Conservation (phyloP, 1,284 basidiomycete species). For the Tranzscheliella williamsii region DNA sequence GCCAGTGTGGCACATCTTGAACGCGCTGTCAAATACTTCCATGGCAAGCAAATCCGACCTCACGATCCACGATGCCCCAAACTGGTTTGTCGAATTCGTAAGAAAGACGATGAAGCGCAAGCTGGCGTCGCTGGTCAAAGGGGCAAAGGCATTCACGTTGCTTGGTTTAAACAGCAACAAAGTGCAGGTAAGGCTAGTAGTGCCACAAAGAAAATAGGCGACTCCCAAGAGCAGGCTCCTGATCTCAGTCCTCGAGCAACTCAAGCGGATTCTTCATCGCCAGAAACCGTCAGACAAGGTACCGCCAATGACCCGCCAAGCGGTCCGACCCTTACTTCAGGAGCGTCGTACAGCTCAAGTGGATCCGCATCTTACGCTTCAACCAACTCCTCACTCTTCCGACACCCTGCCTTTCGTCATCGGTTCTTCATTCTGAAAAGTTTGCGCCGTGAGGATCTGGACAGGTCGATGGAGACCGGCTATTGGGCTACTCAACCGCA, state of each 20-base stretch:
- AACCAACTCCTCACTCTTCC: slow-evolving; percentile 68
- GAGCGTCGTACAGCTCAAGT: slow-evolving; percentile 28
- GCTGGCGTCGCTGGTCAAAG: slow-evolving; percentile 90
- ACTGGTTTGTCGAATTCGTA: slow-evolving; percentile 82
- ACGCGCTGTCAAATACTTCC: slow-evolving; percentile 73
- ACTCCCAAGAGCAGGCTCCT: neutral
- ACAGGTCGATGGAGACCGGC: slow-evolving; percentile 78
- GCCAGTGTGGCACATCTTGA: slow-evolving; percentile 70
- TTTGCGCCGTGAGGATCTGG: slow-evolving; percentile 72
- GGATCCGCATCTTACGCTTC: slow-evolving; percentile 51
- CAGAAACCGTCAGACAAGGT: neutral
- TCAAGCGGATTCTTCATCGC: neutral
- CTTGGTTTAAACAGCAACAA: slow-evolving; percentile 70
- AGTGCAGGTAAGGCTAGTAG: neutral
- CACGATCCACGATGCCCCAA: slow-evolving; percentile 74
- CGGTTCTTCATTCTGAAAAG: slow-evolving; percentile 93
- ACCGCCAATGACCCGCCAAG: neutral
- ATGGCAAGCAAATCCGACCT: slow-evolving; percentile 71
- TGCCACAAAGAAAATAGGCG: neutral
- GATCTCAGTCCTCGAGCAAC: neutral
- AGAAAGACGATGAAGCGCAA: slow-evolving; percentile 80
- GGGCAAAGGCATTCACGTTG: slow-evolving; percentile 79
- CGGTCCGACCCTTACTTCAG: neutral
- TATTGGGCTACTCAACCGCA: slow-evolving; percentile 91
- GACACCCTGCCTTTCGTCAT: slow-evolving; percentile 75